A percentile compares a stretch with the other conserved stretches of the same genome.
phyloP scores from a whole-genome alignment of 345 rosid species.

The Melaleuca alternifolia region DNA sequence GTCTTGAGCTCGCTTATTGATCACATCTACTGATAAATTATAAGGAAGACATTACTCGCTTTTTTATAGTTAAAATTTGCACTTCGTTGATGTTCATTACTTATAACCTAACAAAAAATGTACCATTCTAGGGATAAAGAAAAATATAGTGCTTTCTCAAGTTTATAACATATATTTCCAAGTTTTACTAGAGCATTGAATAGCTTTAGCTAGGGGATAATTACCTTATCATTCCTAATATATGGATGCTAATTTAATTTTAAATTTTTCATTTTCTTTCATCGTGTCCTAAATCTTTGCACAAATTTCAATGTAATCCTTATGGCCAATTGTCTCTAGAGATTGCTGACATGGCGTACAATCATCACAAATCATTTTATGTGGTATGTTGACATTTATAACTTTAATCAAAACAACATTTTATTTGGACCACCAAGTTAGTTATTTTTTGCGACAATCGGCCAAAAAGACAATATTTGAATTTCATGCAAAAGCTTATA shows the following conservation, averaged over 20 bases:
- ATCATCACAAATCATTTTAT: not conserved
- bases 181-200: not conserved
- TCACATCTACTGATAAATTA: too few species aligned
- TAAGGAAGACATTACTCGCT: too few species aligned
- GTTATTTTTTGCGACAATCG: fast-evolving
- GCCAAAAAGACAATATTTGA: not conserved
- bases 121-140: too few species aligned
- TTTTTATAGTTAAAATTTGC: too few species aligned
- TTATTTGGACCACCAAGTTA: not conserved
- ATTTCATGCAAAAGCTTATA: not conserved
- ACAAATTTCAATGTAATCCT: not conserved
- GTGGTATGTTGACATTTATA: not conserved
- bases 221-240: not conserved
- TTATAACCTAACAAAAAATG: too few species aligned
- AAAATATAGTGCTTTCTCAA: not conserved
- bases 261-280: too few species aligned
- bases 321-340: not conserved
- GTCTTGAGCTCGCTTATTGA: too few species aligned
- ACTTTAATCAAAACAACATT: not conserved
- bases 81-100: too few species aligned
- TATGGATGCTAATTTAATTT: too few species aligned
- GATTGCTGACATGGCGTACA: not conserved
- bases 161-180: not conserved
- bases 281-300: too few species aligned
- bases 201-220: not conserved